Evolutionary conservation across 805 yeast species (phyloP).

Genomic region (Candida tibetensis): DNA sequence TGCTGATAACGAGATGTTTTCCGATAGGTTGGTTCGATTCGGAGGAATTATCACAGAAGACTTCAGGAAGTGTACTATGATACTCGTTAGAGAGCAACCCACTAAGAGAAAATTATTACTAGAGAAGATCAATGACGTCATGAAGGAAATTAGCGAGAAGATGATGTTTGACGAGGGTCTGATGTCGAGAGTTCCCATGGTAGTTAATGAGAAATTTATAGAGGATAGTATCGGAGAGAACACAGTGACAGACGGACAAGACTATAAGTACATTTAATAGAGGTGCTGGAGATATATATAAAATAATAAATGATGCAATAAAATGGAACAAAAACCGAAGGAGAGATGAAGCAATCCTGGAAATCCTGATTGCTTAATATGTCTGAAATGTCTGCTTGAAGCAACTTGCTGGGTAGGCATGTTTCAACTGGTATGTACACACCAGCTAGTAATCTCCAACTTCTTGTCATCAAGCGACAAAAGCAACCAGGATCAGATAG

Average conservation of each 20-base stretch:
- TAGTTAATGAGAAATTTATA: slow-evolving; percentile 34
- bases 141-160: slow-evolving; percentile 11
- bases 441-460: too few relatives aligned
- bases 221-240: slow-evolving; percentile 24
- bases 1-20: slow-evolving; percentile 5
- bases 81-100: slow-evolving; percentile 29
- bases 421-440: too few relatives aligned
- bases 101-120: slow-evolving; percentile 1
- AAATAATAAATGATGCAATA: too few relatives aligned
- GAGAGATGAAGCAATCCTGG: too few relatives aligned
- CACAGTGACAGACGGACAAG: slow-evolving; percentile 29
- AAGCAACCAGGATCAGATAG: too few relatives aligned
- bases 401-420: too few relatives aligned
- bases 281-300: too few relatives aligned
- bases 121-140: slow-evolving; percentile 13
- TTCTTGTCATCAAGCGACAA: too few relatives aligned
- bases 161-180: slow-evolving; percentile 12
- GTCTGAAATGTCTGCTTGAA: too few relatives aligned
- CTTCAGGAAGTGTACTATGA: slow-evolving; percentile 29
- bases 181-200: slow-evolving; percentile 26
- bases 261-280: slow-evolving; percentile 20
- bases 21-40: slow-evolving; percentile 40
- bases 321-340: too few relatives aligned
- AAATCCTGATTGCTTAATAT: too few relatives aligned
- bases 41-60: slow-evolving; percentile 35